A percentile compares a stretch with the other conserved stretches of the same genome.
phyloP scores from a whole-genome alignment of 2,329 filamentous ascomycete species.

The Verticillium isaacii region DNA sequence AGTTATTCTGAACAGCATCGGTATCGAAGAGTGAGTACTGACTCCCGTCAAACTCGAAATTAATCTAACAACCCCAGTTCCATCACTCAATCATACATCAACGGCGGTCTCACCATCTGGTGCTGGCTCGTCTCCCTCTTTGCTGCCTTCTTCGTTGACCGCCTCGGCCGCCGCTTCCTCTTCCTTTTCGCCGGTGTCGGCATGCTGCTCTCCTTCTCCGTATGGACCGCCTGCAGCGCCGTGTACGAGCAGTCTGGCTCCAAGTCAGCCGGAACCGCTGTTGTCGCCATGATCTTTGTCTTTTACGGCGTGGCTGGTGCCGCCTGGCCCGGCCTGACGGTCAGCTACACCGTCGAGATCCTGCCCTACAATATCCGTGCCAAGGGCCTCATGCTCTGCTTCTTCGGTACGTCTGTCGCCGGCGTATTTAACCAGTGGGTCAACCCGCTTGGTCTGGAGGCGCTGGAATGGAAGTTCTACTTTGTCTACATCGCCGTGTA shows the following conservation, averaged over 20 bases:
- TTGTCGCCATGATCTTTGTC: slow-evolving; percentile 37
- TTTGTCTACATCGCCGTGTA: slow-evolving; percentile 7
- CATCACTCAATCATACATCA: slow-evolving; percentile 2
- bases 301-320: slow-evolving; percentile 44
- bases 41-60: slow-evolving; percentile 31
- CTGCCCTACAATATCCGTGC: slow-evolving; percentile 44
- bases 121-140: slow-evolving; percentile 46
- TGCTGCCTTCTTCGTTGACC: slow-evolving; percentile 49
- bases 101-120: slow-evolving; percentile 45
- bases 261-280: slow-evolving; percentile 31
- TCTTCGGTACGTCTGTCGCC: slow-evolving; percentile 49
- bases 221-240: slow-evolving; percentile 44
- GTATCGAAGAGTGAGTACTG: slow-evolving; percentile 45
- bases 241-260: slow-evolving; percentile 35
- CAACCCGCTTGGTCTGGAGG: slow-evolving; percentile 50
- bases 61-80: background rate
- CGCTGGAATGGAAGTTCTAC: slow-evolving; percentile 14
- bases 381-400: slow-evolving; percentile 53
- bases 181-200: slow-evolving; percentile 42
- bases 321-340: slow-evolving; percentile 52
- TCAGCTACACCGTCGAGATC: slow-evolving; percentile 48
- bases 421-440: slow-evolving; percentile 49
- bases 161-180: slow-evolving; percentile 49
- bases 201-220: slow-evolving; percentile 43
- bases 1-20: slow-evolving; percentile 21